Evolutionary conservation across 768 basidiomycete genomes (phyloP).

Genomic region (Boletus sp.): DNA sequence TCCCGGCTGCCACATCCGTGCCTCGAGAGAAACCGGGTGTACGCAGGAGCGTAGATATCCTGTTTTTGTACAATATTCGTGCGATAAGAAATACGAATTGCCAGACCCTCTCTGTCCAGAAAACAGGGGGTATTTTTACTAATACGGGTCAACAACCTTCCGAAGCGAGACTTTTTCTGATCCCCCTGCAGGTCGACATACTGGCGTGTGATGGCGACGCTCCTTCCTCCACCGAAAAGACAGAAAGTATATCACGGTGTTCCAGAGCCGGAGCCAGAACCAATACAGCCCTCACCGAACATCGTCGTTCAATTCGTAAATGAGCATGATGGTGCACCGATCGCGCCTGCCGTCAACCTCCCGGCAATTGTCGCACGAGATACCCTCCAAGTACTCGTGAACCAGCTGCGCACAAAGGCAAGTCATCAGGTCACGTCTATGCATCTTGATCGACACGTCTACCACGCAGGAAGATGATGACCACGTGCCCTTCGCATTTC

Average conservation of each 20-base stretch:
- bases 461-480: conserved; percentile 57
- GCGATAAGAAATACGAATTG: too few species aligned
- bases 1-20: background rate
- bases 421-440: conserved; percentile 23
- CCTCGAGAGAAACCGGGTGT: background rate
- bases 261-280: conserved; percentile 57
- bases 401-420: conserved; percentile 77
- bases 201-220: conserved; percentile 61
- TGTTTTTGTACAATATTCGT: background rate
- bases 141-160: background rate
- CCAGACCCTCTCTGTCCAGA: too few species aligned
- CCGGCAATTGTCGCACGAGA: conserved; percentile 85
- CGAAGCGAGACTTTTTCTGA: background rate
- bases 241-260: conserved; percentile 78
- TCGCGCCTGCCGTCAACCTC: conserved; percentile 86
- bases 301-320: conserved; percentile 91
- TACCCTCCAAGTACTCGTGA: conserved; percentile 83
- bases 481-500: conserved; percentile 89
- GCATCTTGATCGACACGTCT: conserved; percentile 4
- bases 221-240: conserved; percentile 86
- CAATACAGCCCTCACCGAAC: conserved; percentile 49
- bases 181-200: background rate
- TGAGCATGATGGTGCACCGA: conserved; percentile 73
- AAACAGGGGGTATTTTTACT: conserved; percentile 18
- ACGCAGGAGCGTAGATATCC: background rate